Conservation (phyloP, 257 asterid species). For the Capsicum rhomboideum region DNA sequence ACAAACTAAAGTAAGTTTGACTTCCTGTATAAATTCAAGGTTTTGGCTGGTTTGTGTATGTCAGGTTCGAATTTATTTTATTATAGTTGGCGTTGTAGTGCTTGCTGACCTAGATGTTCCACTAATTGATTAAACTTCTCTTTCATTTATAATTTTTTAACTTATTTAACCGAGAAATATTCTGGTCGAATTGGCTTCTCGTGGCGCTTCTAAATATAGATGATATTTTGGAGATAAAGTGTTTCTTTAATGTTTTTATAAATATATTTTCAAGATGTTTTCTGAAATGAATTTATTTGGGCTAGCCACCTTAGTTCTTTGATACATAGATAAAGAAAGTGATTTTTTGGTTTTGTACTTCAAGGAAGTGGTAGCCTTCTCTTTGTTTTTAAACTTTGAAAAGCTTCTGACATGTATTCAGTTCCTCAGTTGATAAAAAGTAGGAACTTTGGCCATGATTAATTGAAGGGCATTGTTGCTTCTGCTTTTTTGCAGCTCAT, state of each 20-base stretch:
- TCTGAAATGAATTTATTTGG: background rate
- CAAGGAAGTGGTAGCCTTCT: background rate
- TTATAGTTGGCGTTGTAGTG: background rate
- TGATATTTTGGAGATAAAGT: background rate
- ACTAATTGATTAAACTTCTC: background rate
- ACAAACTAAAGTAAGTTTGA: conserved; percentile 40
- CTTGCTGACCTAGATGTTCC: background rate
- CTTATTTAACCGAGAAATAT: background rate
- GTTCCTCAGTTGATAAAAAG: background rate
- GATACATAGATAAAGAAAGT: background rate
- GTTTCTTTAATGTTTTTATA: background rate
- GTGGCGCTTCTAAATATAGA: background rate
- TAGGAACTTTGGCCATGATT: background rate
- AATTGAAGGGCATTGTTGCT: background rate
- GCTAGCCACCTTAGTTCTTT: background rate
- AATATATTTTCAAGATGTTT: background rate
- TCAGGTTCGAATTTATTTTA: background rate
- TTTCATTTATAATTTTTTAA: background rate
- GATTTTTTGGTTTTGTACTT: background rate
- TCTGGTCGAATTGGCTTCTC: background rate
- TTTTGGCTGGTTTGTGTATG: background rate
- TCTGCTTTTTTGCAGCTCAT: background rate
- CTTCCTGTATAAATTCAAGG: background rate
- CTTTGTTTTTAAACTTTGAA: background rate
- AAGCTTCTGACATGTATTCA: background rate